Evolutionary conservation across 2,329 filamentous ascomycete genomes (phyloP).

Genomic region (Colletotrichum sansevieriae): DNA sequence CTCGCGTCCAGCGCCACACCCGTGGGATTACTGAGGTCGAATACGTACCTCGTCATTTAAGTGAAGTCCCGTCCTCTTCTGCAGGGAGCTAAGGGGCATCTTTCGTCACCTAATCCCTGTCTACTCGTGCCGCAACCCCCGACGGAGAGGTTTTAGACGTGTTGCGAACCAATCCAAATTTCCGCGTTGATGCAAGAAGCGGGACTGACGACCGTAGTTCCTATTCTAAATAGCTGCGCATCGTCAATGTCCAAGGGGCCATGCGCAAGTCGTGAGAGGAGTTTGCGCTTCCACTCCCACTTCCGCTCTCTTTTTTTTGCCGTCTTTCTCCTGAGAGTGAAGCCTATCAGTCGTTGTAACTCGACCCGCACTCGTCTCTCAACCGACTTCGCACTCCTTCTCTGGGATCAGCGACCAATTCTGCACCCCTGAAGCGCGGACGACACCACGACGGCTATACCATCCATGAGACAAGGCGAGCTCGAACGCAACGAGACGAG

Average conservation of each 20-base stretch:
- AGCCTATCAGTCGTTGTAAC: neutral
- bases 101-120: neutral
- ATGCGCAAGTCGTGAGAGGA: conserved; percentile 30
- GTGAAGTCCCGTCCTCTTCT: too few relatives aligned
- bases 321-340: neutral
- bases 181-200: conserved; percentile 19
- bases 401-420: neutral
- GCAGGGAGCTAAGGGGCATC: neutral
- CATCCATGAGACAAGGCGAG: neutral
- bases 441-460: neutral
- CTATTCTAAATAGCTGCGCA: conserved; percentile 10
- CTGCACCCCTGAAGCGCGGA: neutral
- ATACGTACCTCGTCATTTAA: too few relatives aligned
- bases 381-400: neutral
- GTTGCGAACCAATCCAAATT: conserved; percentile 16
- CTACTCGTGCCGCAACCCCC: neutral
- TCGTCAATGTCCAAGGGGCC: conserved; percentile 4
- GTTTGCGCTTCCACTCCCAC: conserved; percentile 18
- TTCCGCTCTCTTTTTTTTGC: neutral
- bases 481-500: neutral
- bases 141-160: conserved; percentile 2
- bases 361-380: neutral
- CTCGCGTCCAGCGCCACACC: too few relatives aligned
- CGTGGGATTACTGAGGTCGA: too few relatives aligned
- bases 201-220: conserved; percentile 8